These are phyloP conservation scores for Arabidopsis hybrid DNA, from an alignment of 441 rosid species.

Conservation along the genomic window DNA sequence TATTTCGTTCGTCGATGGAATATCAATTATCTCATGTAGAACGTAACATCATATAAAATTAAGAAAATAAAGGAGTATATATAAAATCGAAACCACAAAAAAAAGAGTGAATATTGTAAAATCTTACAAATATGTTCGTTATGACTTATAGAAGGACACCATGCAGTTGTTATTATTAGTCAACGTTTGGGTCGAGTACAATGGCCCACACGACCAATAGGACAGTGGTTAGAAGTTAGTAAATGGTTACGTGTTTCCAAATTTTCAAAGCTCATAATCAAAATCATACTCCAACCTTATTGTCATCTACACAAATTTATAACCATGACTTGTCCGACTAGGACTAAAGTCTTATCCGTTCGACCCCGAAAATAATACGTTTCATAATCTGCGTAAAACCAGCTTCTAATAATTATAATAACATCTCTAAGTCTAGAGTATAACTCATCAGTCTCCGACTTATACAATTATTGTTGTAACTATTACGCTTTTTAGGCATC, in stretches of 20 bases:
- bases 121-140: background rate
- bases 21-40: conserved; percentile 2
- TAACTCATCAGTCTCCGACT: background rate
- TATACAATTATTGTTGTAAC: background rate
- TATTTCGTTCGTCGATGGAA: conserved; percentile 2
- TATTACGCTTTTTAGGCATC: conserved; percentile 3
- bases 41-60: background rate
- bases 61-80: background rate
- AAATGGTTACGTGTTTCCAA: background rate
- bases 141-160: background rate
- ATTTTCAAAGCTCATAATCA: conserved; percentile 22
- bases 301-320: background rate
- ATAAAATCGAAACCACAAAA: too few species aligned
- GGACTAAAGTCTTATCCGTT: background rate
- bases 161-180: conserved; percentile 30
- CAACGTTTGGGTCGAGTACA: conserved; percentile 33
- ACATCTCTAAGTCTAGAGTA: background rate
- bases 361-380: background rate
- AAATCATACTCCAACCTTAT: background rate
- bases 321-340: background rate
- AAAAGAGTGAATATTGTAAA: background rate
- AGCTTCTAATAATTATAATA: background rate
- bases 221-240: conserved; percentile 32
- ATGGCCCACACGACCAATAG: conserved; percentile 30
- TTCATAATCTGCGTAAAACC: background rate